These are phyloP conservation scores for Phytophthora ramorum DNA, from an alignment of 352 stramenopile species.

Conservation along the genomic window DNA sequence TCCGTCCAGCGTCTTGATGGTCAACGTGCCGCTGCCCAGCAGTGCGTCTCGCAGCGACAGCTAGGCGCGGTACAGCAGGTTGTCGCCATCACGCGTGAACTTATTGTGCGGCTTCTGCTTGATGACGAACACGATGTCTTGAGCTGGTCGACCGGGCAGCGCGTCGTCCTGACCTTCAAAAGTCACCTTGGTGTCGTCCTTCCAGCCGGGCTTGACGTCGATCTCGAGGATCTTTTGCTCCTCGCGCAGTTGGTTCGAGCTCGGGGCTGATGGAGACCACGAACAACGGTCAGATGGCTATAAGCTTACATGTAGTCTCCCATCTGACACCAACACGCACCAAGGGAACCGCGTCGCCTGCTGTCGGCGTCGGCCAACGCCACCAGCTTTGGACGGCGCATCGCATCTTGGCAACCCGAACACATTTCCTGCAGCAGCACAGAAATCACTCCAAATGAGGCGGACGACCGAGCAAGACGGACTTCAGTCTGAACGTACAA, in stretches of 20 bases:
- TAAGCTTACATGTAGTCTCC: not conserved
- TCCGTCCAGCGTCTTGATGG: slow-evolving; percentile 95
- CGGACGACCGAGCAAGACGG: not conserved
- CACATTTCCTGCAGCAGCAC: slow-evolving; percentile 55
- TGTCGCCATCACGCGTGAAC: slow-evolving; percentile 95
- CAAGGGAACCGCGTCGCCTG: slow-evolving; percentile 26
- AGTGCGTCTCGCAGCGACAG: slow-evolving; percentile 96
- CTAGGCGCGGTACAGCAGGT: slow-evolving; percentile 95
- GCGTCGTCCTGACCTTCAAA: slow-evolving; percentile 94
- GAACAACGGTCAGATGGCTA: slow-evolving; percentile 1
- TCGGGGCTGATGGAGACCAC: slow-evolving; percentile 26
- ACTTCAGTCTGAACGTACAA: slow-evolving; percentile 33
- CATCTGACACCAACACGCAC: slow-evolving; percentile 7
- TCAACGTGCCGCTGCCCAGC: slow-evolving; percentile 90
- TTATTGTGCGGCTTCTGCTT: slow-evolving; percentile 91
- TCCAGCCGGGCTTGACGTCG: slow-evolving; percentile 96
- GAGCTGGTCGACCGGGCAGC: slow-evolving; percentile 90
- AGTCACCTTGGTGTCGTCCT: slow-evolving; percentile 96
- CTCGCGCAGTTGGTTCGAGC: slow-evolving; percentile 89
- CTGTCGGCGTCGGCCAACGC: slow-evolving; percentile 34
- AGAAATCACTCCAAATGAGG: slow-evolving; percentile 4
- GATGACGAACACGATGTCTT: slow-evolving; percentile 97
- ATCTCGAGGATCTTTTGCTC: slow-evolving; percentile 97
- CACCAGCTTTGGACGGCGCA: slow-evolving; percentile 61
- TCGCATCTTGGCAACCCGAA: slow-evolving; percentile 54